Conservation (phyloP, 2,329 filamentous ascomycete genomes). For the Verticillium isaacii region DNA sequence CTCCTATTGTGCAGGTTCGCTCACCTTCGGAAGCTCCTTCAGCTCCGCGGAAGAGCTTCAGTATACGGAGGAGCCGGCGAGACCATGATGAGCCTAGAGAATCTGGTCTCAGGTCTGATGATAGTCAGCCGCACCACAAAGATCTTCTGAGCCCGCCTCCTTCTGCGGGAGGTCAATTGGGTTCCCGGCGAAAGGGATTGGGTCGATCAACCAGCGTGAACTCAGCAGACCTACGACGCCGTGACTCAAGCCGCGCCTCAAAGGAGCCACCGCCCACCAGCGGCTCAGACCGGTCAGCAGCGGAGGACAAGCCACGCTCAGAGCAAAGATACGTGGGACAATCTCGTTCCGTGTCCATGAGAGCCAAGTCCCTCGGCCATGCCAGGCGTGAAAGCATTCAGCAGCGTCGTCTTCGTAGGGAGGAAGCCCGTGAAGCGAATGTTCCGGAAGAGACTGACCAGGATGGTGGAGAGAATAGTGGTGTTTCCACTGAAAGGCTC, state of each 20-base stretch:
- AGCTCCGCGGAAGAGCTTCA: constrained; percentile 80
- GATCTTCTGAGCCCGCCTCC: constrained; percentile 73
- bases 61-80: constrained; percentile 60
- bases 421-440: constrained; percentile 68
- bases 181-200: constrained; percentile 63
- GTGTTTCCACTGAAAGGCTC: constrained; percentile 55
- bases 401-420: constrained; percentile 69
- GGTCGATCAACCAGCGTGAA: constrained; percentile 90
- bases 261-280: constrained; percentile 71
- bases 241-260: constrained; percentile 40
- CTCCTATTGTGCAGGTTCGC: constrained; percentile 73
- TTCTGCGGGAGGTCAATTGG: constrained; percentile 50
- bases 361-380: constrained; percentile 85
- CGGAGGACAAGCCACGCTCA: constrained; percentile 46
- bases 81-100: constrained; percentile 46
- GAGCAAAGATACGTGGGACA: constrained; percentile 47
- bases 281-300: constrained; percentile 70
- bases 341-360: constrained; percentile 58
- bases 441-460: constrained; percentile 89
- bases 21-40: constrained; percentile 62
- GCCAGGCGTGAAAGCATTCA: constrained; percentile 89
- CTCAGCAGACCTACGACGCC: constrained; percentile 73
- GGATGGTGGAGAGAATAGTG: constrained; percentile 62
- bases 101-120: constrained; percentile 47
- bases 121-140: constrained; percentile 67